Conservation (phyloP, 228 moss, liverwort and hornwort species). For the Sphagnum fallax region DNA sequence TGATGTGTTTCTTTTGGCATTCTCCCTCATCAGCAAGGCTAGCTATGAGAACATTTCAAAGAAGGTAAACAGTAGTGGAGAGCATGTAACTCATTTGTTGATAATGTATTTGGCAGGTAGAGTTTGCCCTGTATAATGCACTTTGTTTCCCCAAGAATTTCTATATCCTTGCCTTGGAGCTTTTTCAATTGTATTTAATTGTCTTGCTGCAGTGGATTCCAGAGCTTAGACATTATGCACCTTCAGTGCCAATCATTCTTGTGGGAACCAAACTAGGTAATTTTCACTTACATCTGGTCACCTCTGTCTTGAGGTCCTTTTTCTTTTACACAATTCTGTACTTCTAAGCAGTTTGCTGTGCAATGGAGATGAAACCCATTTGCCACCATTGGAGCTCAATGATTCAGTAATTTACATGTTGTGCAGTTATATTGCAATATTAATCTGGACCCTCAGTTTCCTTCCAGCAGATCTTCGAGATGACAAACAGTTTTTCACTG, state of each 20-base stretch:
- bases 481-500: conserved; percentile 19
- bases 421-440: too few relatives aligned
- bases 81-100: neutral
- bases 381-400: too few relatives aligned
- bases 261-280: conserved; percentile 57
- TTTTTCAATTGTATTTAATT: neutral
- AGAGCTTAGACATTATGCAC: conserved; percentile 56
- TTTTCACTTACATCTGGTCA: too few relatives aligned
- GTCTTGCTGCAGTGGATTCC: conserved; percentile 41
- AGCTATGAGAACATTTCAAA: conserved; percentile 63
- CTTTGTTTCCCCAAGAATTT: neutral
- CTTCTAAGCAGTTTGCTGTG: too few relatives aligned
- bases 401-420: too few relatives aligned
- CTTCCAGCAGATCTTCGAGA: conserved; percentile 1
- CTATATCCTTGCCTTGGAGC: neutral
- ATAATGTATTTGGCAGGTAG: neutral
- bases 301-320: too few relatives aligned
- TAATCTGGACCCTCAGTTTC: too few relatives aligned
- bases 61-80: conserved; percentile 18
- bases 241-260: conserved; percentile 44
- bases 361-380: too few relatives aligned
- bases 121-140: neutral
- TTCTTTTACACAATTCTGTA: too few relatives aligned
- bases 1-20: conserved; percentile 51
- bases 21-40: conserved; percentile 59